Percentiles rank a stretch among this genome's conserved stretches.
Evolutionary conservation across 805 yeast species (phyloP).

Genomic region (Yarrowia sp.): DNA sequence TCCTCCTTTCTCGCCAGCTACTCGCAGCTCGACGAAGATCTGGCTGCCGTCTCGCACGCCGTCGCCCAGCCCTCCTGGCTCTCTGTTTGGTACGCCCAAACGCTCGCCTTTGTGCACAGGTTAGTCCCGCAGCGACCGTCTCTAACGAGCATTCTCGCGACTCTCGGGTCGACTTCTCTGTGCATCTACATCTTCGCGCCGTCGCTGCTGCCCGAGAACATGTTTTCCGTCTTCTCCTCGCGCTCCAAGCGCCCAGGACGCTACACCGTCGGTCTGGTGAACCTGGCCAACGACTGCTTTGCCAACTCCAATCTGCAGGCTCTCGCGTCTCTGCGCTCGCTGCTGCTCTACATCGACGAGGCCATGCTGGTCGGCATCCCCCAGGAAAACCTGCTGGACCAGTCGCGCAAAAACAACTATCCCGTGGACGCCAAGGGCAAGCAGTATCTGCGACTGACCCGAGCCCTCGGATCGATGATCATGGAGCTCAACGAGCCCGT

Average conservation of each 20-base stretch:
- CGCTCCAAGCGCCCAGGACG: slow-evolving; percentile 39
- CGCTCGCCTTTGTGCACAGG: background rate
- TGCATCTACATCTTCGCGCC: slow-evolving; percentile 28
- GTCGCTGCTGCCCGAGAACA: slow-evolving; percentile 12
- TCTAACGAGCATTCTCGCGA: background rate
- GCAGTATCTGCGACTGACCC: slow-evolving; percentile 30
- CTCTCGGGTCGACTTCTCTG: slow-evolving; percentile 1
- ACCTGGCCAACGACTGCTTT: slow-evolving; percentile 84
- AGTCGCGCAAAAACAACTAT: background rate
- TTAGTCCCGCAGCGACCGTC: background rate
- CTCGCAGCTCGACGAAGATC: slow-evolving; percentile 14
- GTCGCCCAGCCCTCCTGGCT: background rate
- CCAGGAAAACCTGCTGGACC: slow-evolving; percentile 12
- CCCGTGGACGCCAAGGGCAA: slow-evolving; percentile 12
- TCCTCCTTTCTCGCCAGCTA: slow-evolving; percentile 22
- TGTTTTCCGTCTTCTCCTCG: slow-evolving; percentile 28
- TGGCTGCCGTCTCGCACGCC: background rate
- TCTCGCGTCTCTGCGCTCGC: slow-evolving; percentile 35
- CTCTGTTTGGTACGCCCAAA: background rate
- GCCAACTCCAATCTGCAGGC: slow-evolving; percentile 86
- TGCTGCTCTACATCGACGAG: slow-evolving; percentile 33
- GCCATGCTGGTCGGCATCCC: slow-evolving; percentile 13
- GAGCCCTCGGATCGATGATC: slow-evolving; percentile 31
- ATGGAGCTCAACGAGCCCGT: slow-evolving; percentile 60
- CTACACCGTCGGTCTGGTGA: slow-evolving; percentile 77